Percentiles rank a stretch among this genome's conserved stretches.
These are phyloP conservation scores for Myriosclerotinia duriaeana DNA, from an alignment of 2,329 filamentous ascomycete species.

Conservation along the genomic window DNA sequence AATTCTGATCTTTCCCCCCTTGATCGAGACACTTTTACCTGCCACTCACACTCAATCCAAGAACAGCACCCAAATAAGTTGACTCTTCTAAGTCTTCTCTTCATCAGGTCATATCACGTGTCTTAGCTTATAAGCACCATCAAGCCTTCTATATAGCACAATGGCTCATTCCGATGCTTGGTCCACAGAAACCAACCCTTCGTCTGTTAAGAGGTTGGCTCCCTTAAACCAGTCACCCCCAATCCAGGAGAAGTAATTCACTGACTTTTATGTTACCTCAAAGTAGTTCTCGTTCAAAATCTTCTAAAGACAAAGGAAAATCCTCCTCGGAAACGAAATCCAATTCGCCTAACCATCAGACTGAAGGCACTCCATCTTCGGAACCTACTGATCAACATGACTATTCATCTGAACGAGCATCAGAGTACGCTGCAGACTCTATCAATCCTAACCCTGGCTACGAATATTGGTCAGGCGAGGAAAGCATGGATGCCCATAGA, in stretches of 20 bases:
- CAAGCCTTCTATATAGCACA: background rate
- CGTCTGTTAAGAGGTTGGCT: conserved; percentile 16
- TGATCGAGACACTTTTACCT: background rate
- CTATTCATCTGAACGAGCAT: background rate
- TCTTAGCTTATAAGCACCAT: background rate
- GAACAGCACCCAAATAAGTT: background rate
- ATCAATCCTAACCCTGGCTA: conserved; percentile 18
- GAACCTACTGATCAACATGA: background rate
- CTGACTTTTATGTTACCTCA: background rate
- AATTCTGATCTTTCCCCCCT: conserved; percentile 6
- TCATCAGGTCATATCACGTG: background rate
- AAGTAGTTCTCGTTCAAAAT: background rate
- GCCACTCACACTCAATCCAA: background rate
- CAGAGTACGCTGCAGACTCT: conserved; percentile 6
- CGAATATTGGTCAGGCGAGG: conserved; percentile 3
- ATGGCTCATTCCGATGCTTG: conserved; percentile 16
- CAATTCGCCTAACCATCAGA: background rate
- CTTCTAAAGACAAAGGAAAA: background rate
- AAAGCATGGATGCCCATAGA: conserved; percentile 6
- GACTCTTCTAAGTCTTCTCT: background rate
- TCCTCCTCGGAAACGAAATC: conserved; percentile 8
- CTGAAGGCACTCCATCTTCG: background rate
- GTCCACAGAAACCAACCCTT: conserved; percentile 7
- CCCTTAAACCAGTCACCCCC: background rate
- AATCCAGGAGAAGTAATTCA: background rate